A percentile compares a stretch with the other conserved stretches of the same genome.
Evolutionary conservation across 306 rosid genomes (phyloP).

Genomic region (Fragaria iinumae): DNA sequence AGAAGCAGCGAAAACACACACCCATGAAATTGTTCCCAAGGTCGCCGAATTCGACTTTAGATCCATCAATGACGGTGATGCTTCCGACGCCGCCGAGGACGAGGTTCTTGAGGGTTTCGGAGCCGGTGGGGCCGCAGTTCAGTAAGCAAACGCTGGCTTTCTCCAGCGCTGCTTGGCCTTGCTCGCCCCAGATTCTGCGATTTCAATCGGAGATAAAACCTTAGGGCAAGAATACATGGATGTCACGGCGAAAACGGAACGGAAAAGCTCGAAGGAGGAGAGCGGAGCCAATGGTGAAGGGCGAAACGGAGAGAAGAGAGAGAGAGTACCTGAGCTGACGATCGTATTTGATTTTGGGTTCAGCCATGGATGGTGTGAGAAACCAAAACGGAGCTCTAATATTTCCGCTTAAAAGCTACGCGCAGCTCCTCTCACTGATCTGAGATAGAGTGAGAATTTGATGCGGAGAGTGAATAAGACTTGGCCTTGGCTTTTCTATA

Average conservation of each 20-base stretch:
- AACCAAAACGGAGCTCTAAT: not conserved
- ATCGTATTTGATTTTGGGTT: constrained; percentile 74
- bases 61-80: constrained; percentile 92
- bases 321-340: constrained; percentile 73
- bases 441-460: not conserved
- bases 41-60: constrained; percentile 87
- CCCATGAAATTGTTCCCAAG: constrained; percentile 97
- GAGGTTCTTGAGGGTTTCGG: constrained; percentile 85
- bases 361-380: constrained; percentile 50
- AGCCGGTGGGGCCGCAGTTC: constrained; percentile 97
- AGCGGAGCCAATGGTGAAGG: not conserved
- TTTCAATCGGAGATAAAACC: constrained; percentile 18
- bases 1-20: constrained; percentile 23
- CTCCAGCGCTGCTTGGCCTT: constrained; percentile 79
- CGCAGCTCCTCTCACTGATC: constrained; percentile 10
- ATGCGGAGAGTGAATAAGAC: not conserved
- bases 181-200: constrained; percentile 85
- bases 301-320: not conserved
- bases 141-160: constrained; percentile 82
- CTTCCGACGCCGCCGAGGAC: constrained; percentile 98
- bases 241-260: not conserved
- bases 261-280: not conserved
- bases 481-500: not conserved
- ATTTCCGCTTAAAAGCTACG: constrained; percentile 25
- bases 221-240: not conserved